Conservation (phyloP, 2,329 filamentous ascomycete species). For the Colletotrichum musae region DNA sequence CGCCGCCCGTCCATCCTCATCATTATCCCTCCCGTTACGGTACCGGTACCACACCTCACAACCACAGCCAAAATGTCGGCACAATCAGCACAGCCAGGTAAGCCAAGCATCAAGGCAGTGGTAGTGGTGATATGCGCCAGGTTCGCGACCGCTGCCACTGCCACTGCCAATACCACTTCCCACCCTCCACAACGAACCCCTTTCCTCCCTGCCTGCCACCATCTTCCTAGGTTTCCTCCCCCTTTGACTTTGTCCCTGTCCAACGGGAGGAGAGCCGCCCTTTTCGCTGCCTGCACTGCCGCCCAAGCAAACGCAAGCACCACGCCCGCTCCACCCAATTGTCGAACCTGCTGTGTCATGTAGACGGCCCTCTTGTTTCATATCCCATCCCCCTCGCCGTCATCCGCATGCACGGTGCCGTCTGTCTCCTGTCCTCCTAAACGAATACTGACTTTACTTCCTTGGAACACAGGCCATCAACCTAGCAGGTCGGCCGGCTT, state of each 20-base stretch:
- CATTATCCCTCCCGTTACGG: slow-evolving; percentile 34
- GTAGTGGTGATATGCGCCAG: slow-evolving; percentile 34
- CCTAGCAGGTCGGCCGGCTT: slow-evolving; percentile 63
- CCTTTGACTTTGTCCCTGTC: slow-evolving; percentile 40
- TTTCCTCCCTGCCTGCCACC: slow-evolving; percentile 40
- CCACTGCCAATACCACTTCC: not conserved
- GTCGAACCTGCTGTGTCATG: slow-evolving; percentile 60
- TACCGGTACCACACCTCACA: slow-evolving; percentile 36
- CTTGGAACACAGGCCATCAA: slow-evolving; percentile 54
- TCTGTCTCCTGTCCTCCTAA: slow-evolving; percentile 42
- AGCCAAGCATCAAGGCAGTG: slow-evolving; percentile 39
- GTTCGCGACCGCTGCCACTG: not conserved
- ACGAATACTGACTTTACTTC: slow-evolving; percentile 39
- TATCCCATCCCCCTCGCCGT: slow-evolving; percentile 57
- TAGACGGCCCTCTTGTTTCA: slow-evolving; percentile 63
- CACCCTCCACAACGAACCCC: slow-evolving; percentile 36
- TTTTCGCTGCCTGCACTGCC: slow-evolving; percentile 40
- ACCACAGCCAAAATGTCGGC: slow-evolving; percentile 41
- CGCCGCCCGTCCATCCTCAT: slow-evolving; percentile 38
- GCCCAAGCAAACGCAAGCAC: slow-evolving; percentile 41
- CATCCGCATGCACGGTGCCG: slow-evolving; percentile 58
- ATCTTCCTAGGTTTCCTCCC: slow-evolving; percentile 39
- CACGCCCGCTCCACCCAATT: slow-evolving; percentile 54
- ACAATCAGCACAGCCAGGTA: slow-evolving; percentile 44
- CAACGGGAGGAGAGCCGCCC: slow-evolving; percentile 40